These are phyloP conservation scores for Spizellomyces sp. DNA, from an alignment of 192 early-diverging fungal species.

Conservation along the genomic window DNA sequence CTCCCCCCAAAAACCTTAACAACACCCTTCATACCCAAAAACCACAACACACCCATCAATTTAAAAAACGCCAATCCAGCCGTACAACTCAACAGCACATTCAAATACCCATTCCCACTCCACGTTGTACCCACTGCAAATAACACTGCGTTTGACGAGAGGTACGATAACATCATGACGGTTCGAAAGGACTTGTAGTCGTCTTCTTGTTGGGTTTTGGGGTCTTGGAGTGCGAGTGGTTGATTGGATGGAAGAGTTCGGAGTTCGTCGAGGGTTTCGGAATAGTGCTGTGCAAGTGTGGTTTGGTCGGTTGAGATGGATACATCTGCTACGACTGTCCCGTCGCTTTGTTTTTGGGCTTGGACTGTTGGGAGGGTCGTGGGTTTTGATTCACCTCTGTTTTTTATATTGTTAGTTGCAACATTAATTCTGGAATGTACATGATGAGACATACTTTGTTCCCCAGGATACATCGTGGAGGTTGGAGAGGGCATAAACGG, in stretches of 20 bases:
- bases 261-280: constrained; percentile 64
- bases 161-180: constrained; percentile 39
- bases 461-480: constrained; percentile 95
- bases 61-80: constrained; percentile 26
- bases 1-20: no score
- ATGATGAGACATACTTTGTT: constrained; percentile 61
- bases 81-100: constrained; percentile 20
- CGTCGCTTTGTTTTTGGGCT: constrained; percentile 51
- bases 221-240: constrained; percentile 53
- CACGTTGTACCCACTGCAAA: constrained; percentile 27
- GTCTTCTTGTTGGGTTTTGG: constrained; percentile 72
- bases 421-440: neutral
- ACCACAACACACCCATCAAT: constrained; percentile 32
- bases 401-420: constrained; percentile 34
- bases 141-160: constrained; percentile 38
- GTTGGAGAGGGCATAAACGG: constrained; percentile 84
- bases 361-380: constrained; percentile 31
- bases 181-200: constrained; percentile 68
- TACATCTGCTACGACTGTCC: constrained; percentile 64
- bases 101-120: constrained; percentile 15
- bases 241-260: constrained; percentile 27
- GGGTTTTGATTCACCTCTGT: constrained; percentile 69
- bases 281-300: constrained; percentile 71
- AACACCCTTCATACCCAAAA: neutral
- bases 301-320: constrained; percentile 60